These are phyloP conservation scores for Sphagnum contortum DNA, from an alignment of 225 moss, liverwort and hornwort genomes.

Conservation along the genomic window DNA sequence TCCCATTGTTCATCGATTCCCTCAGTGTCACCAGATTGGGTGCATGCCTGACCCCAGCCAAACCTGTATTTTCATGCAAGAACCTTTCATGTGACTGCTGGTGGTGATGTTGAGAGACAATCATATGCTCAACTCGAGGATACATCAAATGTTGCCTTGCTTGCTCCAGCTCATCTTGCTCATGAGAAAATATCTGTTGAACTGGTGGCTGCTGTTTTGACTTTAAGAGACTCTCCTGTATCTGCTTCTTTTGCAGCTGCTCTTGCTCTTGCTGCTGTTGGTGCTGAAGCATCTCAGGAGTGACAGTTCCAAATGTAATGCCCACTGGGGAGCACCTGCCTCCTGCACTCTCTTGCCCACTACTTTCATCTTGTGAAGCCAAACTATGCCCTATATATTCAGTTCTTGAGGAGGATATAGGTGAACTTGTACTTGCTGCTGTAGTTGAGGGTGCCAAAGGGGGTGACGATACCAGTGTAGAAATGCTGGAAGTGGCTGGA, in stretches of 20 bases:
- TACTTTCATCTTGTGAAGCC: conserved; percentile 29
- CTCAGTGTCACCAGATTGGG: conserved; percentile 22
- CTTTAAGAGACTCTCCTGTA: conserved; percentile 25
- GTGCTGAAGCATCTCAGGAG: conserved; percentile 81
- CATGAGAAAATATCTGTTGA: conserved; percentile 20
- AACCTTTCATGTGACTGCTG: conserved; percentile 24
- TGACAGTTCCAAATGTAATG: conserved; percentile 96
- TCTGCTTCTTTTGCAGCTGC: conserved; percentile 30
- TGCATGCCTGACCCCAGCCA: conserved; percentile 32
- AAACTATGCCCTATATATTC: conserved; percentile 23
- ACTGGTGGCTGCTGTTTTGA: conserved; percentile 18
- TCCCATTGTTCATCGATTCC: conserved; percentile 57
- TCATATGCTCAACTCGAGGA: conserved; percentile 25
- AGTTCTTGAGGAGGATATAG: conserved; percentile 17
- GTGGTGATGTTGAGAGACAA: conserved; percentile 21
- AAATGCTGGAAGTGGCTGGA: conserved; percentile 22
- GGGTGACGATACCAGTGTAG: conserved; percentile 52
- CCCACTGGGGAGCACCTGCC: conserved; percentile 63
- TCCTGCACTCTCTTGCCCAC: conserved; percentile 28
- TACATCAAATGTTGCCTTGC: conserved; percentile 17
- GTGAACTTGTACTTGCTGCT: conserved; percentile 10
- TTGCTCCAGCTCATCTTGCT: conserved; percentile 29
- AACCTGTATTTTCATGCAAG: conserved; percentile 35
- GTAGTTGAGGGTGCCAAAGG: conserved; percentile 57
- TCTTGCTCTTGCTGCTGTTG: conserved; percentile 54